phyloP scores from a whole-genome alignment of 768 basidiomycete species.

The Collybia nuda region DNA sequence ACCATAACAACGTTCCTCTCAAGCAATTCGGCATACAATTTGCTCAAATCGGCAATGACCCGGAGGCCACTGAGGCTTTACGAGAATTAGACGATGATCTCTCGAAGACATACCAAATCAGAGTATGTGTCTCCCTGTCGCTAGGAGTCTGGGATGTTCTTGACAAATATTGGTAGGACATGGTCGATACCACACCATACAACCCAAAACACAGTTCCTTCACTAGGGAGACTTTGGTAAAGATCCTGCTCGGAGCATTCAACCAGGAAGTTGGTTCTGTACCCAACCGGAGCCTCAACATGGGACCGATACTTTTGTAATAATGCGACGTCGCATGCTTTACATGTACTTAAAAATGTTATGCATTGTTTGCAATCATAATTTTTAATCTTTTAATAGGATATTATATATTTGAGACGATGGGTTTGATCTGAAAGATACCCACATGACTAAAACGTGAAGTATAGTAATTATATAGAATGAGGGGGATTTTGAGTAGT shows the following conservation, averaged over 20 bases:
- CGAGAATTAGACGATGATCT: slow-evolving; percentile 5
- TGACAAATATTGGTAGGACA: background rate
- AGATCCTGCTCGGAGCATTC: slow-evolving; percentile 9
- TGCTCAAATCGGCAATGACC: slow-evolving; percentile 4
- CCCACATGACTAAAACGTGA: too few species aligned
- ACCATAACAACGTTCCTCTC: background rate
- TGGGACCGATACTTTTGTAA: too few species aligned
- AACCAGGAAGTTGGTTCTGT: background rate
- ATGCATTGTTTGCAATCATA: too few species aligned
- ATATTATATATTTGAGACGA: too few species aligned
- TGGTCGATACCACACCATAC: slow-evolving; percentile 4
- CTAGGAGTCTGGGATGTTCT: background rate
- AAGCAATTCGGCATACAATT: slow-evolving; percentile 4
- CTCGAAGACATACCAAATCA: background rate
- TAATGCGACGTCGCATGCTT: too few species aligned
- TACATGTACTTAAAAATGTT: too few species aligned
- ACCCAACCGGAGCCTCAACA: background rate
- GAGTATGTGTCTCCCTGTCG: background rate
- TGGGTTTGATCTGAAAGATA: too few species aligned
- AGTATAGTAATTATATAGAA: too few species aligned
- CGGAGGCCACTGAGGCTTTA: slow-evolving; percentile 2
- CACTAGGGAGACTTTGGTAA: slow-evolving; percentile 4
- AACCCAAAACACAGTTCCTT: slow-evolving; percentile 2
- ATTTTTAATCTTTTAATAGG: too few species aligned
- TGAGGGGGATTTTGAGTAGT: too few species aligned